Conservation (phyloP, 768 basidiomycete species). For the Calocybe indica region DNA sequence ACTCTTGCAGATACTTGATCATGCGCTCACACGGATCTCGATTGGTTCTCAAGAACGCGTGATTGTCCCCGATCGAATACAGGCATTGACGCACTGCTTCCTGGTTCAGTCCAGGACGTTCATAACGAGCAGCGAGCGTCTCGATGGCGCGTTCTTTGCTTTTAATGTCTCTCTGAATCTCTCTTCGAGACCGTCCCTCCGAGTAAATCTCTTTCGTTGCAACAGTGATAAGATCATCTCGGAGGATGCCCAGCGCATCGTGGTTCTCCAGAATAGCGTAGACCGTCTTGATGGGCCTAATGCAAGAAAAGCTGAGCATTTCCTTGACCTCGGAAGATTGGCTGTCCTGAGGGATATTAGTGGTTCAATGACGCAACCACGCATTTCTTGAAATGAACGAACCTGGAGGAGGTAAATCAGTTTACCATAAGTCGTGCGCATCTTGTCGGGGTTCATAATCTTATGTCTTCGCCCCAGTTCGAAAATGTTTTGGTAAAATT, state of each 20-base stretch:
- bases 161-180: conserved; percentile 82
- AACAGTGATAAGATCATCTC: conserved; percentile 67
- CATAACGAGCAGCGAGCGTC: conserved; percentile 58
- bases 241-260: conserved; percentile 60
- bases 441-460: conserved; percentile 91
- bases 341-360: conserved; percentile 54
- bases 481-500: conserved; percentile 76
- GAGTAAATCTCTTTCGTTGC: conserved; percentile 83
- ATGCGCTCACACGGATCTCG: conserved; percentile 86
- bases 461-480: conserved; percentile 83
- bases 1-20: conserved; percentile 69
- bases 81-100: conserved; percentile 73
- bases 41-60: conserved; percentile 80
- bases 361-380: background rate
- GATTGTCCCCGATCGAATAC: conserved; percentile 87
- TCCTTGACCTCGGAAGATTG: conserved; percentile 80
- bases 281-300: conserved; percentile 73
- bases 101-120: conserved; percentile 49
- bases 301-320: conserved; percentile 73
- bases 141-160: conserved; percentile 83
- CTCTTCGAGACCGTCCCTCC: conserved; percentile 64
- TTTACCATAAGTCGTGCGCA: conserved; percentile 86
- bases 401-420: conserved; percentile 81
- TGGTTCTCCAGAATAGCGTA: conserved; percentile 60
- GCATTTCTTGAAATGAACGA: conserved; percentile 8